Evolutionary conservation across 2,329 filamentous ascomycete species (phyloP).

Genomic region (Ophiostoma sp.): DNA sequence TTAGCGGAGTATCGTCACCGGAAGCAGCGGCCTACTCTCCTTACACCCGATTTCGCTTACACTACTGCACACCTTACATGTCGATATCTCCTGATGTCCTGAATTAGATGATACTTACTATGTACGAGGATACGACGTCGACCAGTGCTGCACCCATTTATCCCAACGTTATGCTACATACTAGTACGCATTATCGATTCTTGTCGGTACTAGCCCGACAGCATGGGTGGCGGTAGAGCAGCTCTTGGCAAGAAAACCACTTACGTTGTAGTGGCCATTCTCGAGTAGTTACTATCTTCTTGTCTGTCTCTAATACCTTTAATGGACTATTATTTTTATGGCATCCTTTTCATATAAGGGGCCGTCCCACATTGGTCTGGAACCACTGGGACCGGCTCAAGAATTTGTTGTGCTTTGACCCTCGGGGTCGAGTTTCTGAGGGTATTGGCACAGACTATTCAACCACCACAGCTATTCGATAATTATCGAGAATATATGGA

Average conservation of each 20-base stretch:
- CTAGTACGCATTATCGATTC: constrained; percentile 4
- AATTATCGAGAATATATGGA: no score
- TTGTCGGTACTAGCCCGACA: neutral
- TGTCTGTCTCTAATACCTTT: no score
- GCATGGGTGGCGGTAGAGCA: neutral
- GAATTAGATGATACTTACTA: neutral
- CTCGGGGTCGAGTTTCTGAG: neutral
- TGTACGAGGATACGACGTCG: neutral
- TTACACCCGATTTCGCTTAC: neutral
- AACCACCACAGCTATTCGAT: no score
- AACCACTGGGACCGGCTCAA: neutral
- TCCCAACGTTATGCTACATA: neutral
- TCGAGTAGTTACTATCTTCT: neutral
- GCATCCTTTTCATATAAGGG: no score
- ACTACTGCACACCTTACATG: neutral
- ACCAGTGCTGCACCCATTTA: neutral
- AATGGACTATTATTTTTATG: neutral
- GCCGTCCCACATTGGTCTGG: constrained; percentile 1
- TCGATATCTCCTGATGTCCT: no score
- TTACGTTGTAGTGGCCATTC: neutral
- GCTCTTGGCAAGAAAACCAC: neutral
- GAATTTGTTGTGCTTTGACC: neutral
- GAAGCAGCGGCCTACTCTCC: neutral
- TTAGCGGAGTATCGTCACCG: neutral
- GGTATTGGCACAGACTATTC: no score